Evolutionary conservation across 169 alveolate genomes (phyloP), one percentile per base, ranked within the genome.

Genomic region (Eimeria brunetti): DNA sequence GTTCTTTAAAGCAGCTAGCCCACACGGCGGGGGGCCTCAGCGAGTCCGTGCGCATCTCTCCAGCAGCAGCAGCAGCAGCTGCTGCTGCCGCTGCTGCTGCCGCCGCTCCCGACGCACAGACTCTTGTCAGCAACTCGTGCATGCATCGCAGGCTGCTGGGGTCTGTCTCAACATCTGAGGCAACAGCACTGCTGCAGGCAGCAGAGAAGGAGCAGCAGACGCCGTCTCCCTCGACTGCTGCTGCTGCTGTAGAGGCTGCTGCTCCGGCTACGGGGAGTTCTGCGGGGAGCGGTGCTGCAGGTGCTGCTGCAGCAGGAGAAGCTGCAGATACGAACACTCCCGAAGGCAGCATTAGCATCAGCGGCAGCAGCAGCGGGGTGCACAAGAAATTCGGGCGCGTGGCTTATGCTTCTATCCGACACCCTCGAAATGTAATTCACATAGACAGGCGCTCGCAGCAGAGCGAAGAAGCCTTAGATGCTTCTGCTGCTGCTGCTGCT

Each of bases 71-170:
- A 12, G 33, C 88, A 67, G 56, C 94, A 67, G 62, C 94, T 38
- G 53, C 71, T 18, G 46, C 69, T 12, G 56, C 78, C 9, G 58
- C 75, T 16, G 86, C 80, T 12, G 88, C 94, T 6, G 86, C 75
- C 20, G n/a, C 53, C 7, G 1, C n/a, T n/a, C 53, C 81, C 9
- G 44, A 80, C 49, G 33, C 7, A 5, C n/a, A 64, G 30, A 33
- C 62, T 38, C 46, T 75, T 11, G 69, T 76, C 69, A 51, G 88
- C 62, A 24, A 33, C 33, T 36, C 78, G 4, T 67, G 51, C 38
- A 33, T 76, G 95, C 95, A 90, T n/a, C 95, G 44, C 36, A 24
- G 24, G 80, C 95, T 90, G 27, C 69, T 90, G 81, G 89, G 95
- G 27, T 73, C 89, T 58, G 33, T 76, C 60, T 20, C 76, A 1